phyloP scores from a whole-genome alignment of 208 protist species.

The Trypanosoma grayi region DNA sequence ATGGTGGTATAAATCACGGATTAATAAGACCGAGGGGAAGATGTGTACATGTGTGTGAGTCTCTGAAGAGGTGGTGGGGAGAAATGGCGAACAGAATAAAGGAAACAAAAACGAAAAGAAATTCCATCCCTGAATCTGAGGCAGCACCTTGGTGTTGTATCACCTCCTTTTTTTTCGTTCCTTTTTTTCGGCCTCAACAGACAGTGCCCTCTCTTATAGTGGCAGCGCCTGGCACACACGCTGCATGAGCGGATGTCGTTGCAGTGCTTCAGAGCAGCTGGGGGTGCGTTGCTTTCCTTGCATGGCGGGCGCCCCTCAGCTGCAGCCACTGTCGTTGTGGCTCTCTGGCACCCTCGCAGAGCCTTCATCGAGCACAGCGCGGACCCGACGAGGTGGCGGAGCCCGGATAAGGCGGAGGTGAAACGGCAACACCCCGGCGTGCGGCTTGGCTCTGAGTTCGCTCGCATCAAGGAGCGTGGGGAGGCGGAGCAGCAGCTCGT shows the following conservation, averaged over 20 bases:
- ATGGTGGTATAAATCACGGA: not conserved
- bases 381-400: constrained; percentile 69
- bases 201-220: no score
- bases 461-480: constrained; percentile 34
- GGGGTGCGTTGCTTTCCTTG: not conserved
- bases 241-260: no score
- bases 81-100: not conserved
- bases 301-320: not conserved
- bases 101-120: no score
- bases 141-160: not conserved
- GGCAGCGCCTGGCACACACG: no score
- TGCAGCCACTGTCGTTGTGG: not conserved
- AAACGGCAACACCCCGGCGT: constrained; percentile 58
- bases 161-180: not conserved
- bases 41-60: not conserved
- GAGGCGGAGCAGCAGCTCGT: constrained; percentile 46
- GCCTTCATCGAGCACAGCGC: constrained; percentile 60
- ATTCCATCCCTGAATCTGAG: not conserved
- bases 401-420: constrained; percentile 56
- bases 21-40: not conserved
- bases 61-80: no score
- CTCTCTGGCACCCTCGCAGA: not conserved
- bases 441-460: constrained; percentile 52
- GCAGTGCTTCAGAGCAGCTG: no score
- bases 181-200: not conserved